Conservation (phyloP, 176 grass and related monocot genomes). For the Carex pumila region DNA sequence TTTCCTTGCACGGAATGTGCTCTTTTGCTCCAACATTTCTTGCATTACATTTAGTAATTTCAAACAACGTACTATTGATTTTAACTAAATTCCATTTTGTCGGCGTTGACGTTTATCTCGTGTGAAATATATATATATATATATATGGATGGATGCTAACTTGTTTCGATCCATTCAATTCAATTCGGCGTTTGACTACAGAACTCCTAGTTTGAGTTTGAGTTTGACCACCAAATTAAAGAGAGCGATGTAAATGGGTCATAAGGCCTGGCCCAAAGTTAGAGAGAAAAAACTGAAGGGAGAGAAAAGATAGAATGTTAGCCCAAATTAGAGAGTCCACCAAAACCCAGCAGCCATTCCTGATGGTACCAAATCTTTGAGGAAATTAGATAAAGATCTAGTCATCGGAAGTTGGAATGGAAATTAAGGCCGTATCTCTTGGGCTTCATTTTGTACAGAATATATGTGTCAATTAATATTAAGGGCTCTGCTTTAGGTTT, state of each 20-base stretch:
- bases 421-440: too few relatives aligned
- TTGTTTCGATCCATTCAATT: too few relatives aligned
- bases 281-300: not conserved
- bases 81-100: conserved; percentile 3
- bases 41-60: not conserved
- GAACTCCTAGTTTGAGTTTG: not conserved
- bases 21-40: not conserved
- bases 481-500: too few relatives aligned
- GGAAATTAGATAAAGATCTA: too few relatives aligned
- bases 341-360: too few relatives aligned
- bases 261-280: not conserved
- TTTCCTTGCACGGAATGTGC: conserved; percentile 21
- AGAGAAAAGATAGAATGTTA: not conserved
- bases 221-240: not conserved
- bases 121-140: not conserved
- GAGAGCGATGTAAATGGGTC: not conserved
- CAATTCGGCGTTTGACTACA: too few relatives aligned
- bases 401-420: too few relatives aligned
- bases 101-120: not conserved
- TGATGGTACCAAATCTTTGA: too few relatives aligned
- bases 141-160: not conserved
- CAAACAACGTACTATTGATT: not conserved
- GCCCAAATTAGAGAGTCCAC: not conserved
- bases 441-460: too few relatives aligned
- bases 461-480: too few relatives aligned